phyloP scores from a whole-genome alignment of 2,329 filamentous ascomycete species.

The Cladosporium sp. region DNA sequence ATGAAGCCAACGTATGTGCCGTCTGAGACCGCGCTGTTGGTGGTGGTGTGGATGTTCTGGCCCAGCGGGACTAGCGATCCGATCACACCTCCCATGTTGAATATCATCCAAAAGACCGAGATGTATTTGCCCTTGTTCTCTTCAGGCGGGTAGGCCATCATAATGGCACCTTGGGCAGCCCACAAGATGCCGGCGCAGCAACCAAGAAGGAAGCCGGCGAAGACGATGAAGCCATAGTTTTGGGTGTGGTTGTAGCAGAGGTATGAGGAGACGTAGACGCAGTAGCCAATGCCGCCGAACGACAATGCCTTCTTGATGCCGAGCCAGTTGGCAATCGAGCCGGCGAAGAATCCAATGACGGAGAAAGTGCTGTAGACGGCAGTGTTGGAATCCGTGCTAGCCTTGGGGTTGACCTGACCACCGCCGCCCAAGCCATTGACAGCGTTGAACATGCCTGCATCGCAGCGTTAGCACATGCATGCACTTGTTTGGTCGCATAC shows the following conservation, averaged over 20 bases:
- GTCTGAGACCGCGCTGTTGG: slow-evolving; percentile 60
- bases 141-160: slow-evolving; percentile 88
- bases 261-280: slow-evolving; percentile 71
- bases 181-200: slow-evolving; percentile 78
- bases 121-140: slow-evolving; percentile 84
- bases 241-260: slow-evolving; percentile 69
- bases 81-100: slow-evolving; percentile 88
- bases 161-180: slow-evolving; percentile 81
- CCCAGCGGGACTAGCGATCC: slow-evolving; percentile 75
- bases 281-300: slow-evolving; percentile 76
- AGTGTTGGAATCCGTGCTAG: slow-evolving; percentile 66
- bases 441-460: slow-evolving; percentile 54
- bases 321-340: slow-evolving; percentile 74
- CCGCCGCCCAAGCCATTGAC: slow-evolving; percentile 55
- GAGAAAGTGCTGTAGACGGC: slow-evolving; percentile 74
- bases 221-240: slow-evolving; percentile 72
- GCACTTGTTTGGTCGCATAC: background rate
- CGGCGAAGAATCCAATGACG: slow-evolving; percentile 64
- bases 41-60: slow-evolving; percentile 65
- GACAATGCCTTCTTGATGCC: slow-evolving; percentile 69
- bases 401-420: slow-evolving; percentile 49
- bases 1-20: slow-evolving; percentile 90
- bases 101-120: slow-evolving; percentile 91
- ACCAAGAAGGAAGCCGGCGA: slow-evolving; percentile 75
- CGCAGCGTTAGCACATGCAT: slow-evolving; percentile 13